A percentile compares a stretch with the other conserved stretches of the same genome.
Evolutionary conservation across 1,284 basidiomycete genomes (phyloP).

Genomic region (Tilletia indica): DNA sequence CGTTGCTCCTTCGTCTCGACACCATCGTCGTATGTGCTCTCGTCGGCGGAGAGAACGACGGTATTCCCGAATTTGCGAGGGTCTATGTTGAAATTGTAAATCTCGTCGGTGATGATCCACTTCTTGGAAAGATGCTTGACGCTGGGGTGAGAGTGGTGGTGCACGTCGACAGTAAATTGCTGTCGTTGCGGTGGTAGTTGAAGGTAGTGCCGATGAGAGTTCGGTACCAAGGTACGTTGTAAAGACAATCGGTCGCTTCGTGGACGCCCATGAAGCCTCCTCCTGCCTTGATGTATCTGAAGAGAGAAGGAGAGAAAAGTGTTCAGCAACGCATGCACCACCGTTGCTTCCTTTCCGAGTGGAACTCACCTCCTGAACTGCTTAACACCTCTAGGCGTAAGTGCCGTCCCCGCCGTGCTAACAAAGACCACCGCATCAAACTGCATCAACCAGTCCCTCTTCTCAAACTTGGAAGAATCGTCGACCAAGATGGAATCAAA

Average conservation of each 20-base stretch:
- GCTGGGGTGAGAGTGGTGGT: slow-evolving; percentile 36
- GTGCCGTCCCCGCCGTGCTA: slow-evolving; percentile 37
- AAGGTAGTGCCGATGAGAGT: slow-evolving; percentile 42
- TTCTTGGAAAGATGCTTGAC: slow-evolving; percentile 32
- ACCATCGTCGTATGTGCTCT: slow-evolving; percentile 32
- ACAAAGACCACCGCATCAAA: slow-evolving; percentile 48
- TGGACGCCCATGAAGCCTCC: slow-evolving; percentile 47
- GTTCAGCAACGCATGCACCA: no score
- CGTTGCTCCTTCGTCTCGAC: slow-evolving; percentile 30
- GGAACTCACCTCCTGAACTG: slow-evolving; percentile 23
- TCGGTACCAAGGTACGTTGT: slow-evolving; percentile 35
- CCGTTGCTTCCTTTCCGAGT: no score
- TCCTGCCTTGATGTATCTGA: slow-evolving; percentile 40
- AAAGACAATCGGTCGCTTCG: slow-evolving; percentile 28
- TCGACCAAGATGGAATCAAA: slow-evolving; percentile 35
- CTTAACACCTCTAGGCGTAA: slow-evolving; percentile 31
- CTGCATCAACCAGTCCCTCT: slow-evolving; percentile 31
- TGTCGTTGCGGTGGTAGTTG: slow-evolving; percentile 39
- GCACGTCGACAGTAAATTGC: slow-evolving; percentile 30
- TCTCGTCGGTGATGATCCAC: slow-evolving; percentile 44
- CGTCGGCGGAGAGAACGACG: slow-evolving; percentile 39
- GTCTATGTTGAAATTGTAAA: slow-evolving; percentile 44
- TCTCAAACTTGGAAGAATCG: slow-evolving; percentile 37
- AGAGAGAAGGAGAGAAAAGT: no score
- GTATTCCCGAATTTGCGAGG: slow-evolving; percentile 33